Evolutionary conservation across 192 early-diverging fungal species (phyloP).

Genomic region (Mortierella hygrophila): DNA sequence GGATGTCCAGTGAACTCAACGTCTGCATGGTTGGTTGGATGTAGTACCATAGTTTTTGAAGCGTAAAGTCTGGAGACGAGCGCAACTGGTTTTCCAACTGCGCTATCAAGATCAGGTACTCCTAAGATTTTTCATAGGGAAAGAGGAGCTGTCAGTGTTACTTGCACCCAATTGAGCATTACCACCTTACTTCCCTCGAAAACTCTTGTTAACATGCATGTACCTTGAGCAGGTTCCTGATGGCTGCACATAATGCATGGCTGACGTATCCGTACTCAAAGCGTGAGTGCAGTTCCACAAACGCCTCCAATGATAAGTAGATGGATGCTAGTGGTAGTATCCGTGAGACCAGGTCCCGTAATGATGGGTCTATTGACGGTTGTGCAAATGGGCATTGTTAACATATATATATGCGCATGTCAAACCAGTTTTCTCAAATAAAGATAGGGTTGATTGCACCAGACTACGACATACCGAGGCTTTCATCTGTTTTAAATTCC

Average conservation of each 20-base stretch:
- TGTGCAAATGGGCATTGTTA: slow-evolving; percentile 18
- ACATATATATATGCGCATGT: neutral
- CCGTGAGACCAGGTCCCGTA: slow-evolving; percentile 80
- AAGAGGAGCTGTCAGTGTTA: neutral
- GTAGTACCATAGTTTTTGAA: slow-evolving; percentile 96
- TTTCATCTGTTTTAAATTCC: slow-evolving; percentile 59
- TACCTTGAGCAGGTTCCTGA: slow-evolving; percentile 80
- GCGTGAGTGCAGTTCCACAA: slow-evolving; percentile 77
- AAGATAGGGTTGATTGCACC: neutral
- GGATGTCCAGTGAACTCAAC: slow-evolving; percentile 60
- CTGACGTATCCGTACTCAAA: slow-evolving; percentile 89
- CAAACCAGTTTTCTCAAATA: neutral
- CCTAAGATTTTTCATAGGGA: slow-evolving; percentile 58
- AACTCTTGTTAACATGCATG: neutral
- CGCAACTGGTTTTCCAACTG: slow-evolving; percentile 91
- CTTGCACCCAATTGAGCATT: neutral
- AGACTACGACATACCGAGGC: slow-evolving; percentile 59
- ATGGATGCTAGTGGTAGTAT: slow-evolving; percentile 85
- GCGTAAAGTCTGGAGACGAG: slow-evolving; percentile 77
- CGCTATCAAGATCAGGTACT: slow-evolving; percentile 86
- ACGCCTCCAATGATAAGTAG: slow-evolving; percentile 81
- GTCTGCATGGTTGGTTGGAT: slow-evolving; percentile 80
- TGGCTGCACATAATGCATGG: slow-evolving; percentile 92
- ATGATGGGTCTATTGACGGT: slow-evolving; percentile 65
- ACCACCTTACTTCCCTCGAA: neutral